Percentiles rank a stretch among this genome's conserved stretches.
Conservation (phyloP, 306 rosid species). For the Cotoneaster glaucophyllus region DNA sequence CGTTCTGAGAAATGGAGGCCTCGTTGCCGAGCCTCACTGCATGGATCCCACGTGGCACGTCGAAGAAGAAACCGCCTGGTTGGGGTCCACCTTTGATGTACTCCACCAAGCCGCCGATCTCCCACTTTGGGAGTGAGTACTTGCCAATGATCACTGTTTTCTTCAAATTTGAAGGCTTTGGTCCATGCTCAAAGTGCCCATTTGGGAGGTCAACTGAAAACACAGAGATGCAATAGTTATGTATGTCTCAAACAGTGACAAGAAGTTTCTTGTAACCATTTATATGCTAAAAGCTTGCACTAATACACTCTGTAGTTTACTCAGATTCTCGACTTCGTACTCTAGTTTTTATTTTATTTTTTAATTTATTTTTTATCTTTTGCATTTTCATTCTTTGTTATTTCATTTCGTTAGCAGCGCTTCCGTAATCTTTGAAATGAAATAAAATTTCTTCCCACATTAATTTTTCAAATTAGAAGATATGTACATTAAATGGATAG, state of each 20-base stretch:
- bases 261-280: neutral
- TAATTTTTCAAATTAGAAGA: too few relatives aligned
- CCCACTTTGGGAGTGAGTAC: constrained; percentile 55
- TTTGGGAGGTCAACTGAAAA: constrained; percentile 35
- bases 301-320: too few relatives aligned
- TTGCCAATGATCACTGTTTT: constrained; percentile 42
- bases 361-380: too few relatives aligned
- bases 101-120: constrained; percentile 45
- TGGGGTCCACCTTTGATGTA: constrained; percentile 51
- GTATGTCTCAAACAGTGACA: too few relatives aligned
- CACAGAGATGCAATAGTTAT: neutral
- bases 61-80: constrained; percentile 42
- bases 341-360: too few relatives aligned
- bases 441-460: too few relatives aligned
- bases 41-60: constrained; percentile 42
- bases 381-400: too few relatives aligned
- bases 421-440: too few relatives aligned
- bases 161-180: constrained; percentile 27
- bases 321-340: too few relatives aligned
- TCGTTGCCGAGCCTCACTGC: constrained; percentile 49
- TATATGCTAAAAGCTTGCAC: too few relatives aligned
- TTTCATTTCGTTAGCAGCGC: too few relatives aligned
- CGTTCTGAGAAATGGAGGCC: constrained; percentile 41
- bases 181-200: constrained; percentile 46
- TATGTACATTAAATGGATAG: too few relatives aligned